Percentiles rank a stretch among this genome's conserved stretches.
Conservation (phyloP, 139 green algal genomes). For the Chlamydomonas asymmetrica region DNA sequence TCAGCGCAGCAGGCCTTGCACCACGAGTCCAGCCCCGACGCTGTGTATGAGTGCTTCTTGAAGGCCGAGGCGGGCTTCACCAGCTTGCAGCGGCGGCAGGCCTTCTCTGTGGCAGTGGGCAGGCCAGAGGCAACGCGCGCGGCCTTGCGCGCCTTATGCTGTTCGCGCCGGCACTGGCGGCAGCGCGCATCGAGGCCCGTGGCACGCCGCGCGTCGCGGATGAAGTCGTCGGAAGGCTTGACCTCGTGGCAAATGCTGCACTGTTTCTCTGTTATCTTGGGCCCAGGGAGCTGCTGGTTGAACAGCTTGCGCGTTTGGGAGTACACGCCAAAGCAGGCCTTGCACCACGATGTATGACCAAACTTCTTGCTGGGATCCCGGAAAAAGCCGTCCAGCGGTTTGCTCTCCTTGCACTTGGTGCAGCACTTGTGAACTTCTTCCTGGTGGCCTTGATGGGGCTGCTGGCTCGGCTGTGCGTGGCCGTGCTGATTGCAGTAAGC, state of each 20-base stretch:
- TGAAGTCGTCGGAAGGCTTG: constrained; percentile 9
- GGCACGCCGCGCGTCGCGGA: neutral
- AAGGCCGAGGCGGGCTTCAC: constrained; percentile 3
- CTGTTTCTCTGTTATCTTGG: neutral
- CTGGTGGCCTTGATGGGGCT: too few relatives aligned
- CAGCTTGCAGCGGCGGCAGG: neutral
- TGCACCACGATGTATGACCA: neutral
- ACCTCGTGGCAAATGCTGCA: constrained; percentile 1
- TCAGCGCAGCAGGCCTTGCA: constrained; percentile 12
- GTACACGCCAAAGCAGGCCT: neutral
- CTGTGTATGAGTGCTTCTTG: constrained; percentile 9
- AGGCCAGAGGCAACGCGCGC: neutral
- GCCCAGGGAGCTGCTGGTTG: neutral
- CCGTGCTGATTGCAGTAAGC: too few relatives aligned
- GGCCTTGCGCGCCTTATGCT: constrained; percentile 2
- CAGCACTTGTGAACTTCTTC: constrained; percentile 4
- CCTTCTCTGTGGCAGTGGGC: neutral
- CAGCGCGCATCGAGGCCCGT: constrained; percentile 8
- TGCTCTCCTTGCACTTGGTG: constrained; percentile 1
- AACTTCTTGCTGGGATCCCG: constrained; percentile 3
- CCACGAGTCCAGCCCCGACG: constrained; percentile 1
- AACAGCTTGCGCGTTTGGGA: neutral
- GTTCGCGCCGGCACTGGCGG: neutral
- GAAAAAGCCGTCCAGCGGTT: neutral
- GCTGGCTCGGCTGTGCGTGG: too few relatives aligned